Base-by-base conservation (phyloP, 768 basidiomycete genomes). In the Boletus huronensis region DNA sequence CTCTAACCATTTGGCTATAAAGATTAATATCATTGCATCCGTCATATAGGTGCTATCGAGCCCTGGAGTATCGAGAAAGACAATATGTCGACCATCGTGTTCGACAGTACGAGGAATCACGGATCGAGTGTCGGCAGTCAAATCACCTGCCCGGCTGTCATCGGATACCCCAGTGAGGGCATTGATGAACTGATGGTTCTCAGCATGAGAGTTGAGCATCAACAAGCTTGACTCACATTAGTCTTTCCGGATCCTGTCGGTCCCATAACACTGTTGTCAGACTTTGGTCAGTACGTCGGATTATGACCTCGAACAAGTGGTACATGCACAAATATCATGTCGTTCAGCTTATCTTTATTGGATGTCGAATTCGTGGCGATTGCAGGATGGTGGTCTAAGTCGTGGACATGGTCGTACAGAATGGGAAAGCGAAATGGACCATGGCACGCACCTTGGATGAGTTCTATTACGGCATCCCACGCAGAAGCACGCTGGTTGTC, bases 181-280 rank as follows among this genome's bases (percentile, higher is more conserved):
- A 16, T 47, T 28, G 14, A 58, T 50, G 44, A 55, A 58, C 57
- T 58, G 42, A 41, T 29, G 4, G 3, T 7, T 36, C 25, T 43
- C 21, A 35, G 11, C 6, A 11, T 28, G 14, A 16, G 13, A 6
- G 8, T 21, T 21, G 6, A 21, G 23, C 10, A 1, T 1, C 7
- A 29, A 8, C 3, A 21, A 2, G 11, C 9, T 23, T 1, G 3
- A 25, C 28, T 48, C 25, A 56, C 55, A 10, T 23, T 52, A 5
- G 52, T 54, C 42, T 57, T 57, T 49, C 55, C 55, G 0, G 56
- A 48, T 25, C 57, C 48, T 13, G 44, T 55, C 11, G 38, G 16
- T 13, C 48, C 52, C 31, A 58, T 40, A 0, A 48, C 14, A n/a
- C 50, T 54, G 5, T 46, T 23, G 11, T 28, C 13, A 25, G 34